These are phyloP conservation scores for Anastatica hierochuntica DNA, from an alignment of 345 rosid genomes.

Conservation along the genomic window DNA sequence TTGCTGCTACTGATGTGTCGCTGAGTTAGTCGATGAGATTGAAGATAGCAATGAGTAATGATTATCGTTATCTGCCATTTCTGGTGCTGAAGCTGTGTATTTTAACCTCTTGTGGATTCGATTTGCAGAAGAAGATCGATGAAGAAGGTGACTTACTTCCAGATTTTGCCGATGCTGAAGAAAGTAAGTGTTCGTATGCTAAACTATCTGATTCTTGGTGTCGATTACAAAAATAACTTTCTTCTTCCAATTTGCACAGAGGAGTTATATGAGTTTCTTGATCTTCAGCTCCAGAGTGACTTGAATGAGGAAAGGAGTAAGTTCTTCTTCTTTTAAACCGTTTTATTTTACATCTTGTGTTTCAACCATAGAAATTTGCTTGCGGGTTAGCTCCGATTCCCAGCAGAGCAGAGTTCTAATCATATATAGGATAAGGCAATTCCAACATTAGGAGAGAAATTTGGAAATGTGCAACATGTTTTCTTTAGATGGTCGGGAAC, in stretches of 20 bases:
- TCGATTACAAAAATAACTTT: background rate
- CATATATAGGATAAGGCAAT: too few relatives aligned
- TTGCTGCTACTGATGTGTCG: background rate
- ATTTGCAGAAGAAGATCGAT: slow-evolving; percentile 63
- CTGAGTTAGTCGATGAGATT: background rate
- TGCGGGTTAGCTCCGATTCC: too few relatives aligned
- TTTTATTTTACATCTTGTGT: background rate
- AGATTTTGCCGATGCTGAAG: slow-evolving; percentile 81
- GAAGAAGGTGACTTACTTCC: slow-evolving; percentile 77
- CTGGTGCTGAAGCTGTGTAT: background rate
- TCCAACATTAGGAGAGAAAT: background rate
- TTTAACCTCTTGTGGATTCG: slow-evolving; percentile 1
- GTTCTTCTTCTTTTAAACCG: slow-evolving; percentile 20
- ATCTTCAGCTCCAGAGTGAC: slow-evolving; percentile 68
- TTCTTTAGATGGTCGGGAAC: background rate
- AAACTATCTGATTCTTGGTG: background rate
- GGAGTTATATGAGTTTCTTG: slow-evolving; percentile 68
- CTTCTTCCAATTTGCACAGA: slow-evolving; percentile 36
- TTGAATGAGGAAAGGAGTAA: slow-evolving; percentile 57
- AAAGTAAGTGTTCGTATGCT: slow-evolving; percentile 34
- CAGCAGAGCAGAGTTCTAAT: too few relatives aligned
- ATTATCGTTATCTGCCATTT: background rate
- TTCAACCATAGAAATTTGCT: background rate
- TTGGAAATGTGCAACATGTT: background rate
- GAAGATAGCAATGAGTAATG: background rate